Base-by-base conservation (phyloP, 352 stramenopile genomes). In the Phytophthora idaei region DNA sequence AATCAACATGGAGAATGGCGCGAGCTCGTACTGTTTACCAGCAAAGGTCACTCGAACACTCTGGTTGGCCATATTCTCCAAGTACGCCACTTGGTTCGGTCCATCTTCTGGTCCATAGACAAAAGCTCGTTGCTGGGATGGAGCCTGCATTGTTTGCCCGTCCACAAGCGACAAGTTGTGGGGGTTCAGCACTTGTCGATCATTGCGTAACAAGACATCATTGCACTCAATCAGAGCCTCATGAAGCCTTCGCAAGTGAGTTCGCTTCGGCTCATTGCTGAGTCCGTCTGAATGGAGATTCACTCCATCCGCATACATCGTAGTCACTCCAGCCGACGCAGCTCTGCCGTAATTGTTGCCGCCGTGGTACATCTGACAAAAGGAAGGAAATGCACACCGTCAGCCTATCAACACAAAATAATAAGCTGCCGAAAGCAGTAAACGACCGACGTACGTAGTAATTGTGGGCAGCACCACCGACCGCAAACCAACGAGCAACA, bases 341-440 rank as follows among this genome's bases (percentile, higher is more conserved):
- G 64, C 70, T 31, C 83, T 81, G 2, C 83, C 83, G 47, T 88
- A 92, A 54, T 92, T 92, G 71, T 92, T 92, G 5, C 83, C 83
- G 15, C 83, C 83, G 39, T 92, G 78, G 47, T 92, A 92, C 83
- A 92, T 92, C 81, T 92, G 25, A 6, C 29, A 62, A 29, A 17
- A 15, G 17, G 39, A 5, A 32, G 5, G 7, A 44, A 46, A 60
- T 11, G 46, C n/a, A 29, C 2, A 51, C 34, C 14, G 41, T 70
- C 36, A 74, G 34, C 29, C 37, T 14, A 39, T 11, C 12, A 56
- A 21, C 21, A 21, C 21, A 21, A 21, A 21, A 21, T 21, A 21
- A 21, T 21, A 15, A 53, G 7, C 3, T n/a, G 5, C 8, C 1
- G 2, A 46, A 58, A 34, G 37, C 37, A 42, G 8, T 11, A 57